Evolutionary conservation across 2,329 filamentous ascomycete genomes (phyloP).

Genomic region (Penicillium palitans): DNA sequence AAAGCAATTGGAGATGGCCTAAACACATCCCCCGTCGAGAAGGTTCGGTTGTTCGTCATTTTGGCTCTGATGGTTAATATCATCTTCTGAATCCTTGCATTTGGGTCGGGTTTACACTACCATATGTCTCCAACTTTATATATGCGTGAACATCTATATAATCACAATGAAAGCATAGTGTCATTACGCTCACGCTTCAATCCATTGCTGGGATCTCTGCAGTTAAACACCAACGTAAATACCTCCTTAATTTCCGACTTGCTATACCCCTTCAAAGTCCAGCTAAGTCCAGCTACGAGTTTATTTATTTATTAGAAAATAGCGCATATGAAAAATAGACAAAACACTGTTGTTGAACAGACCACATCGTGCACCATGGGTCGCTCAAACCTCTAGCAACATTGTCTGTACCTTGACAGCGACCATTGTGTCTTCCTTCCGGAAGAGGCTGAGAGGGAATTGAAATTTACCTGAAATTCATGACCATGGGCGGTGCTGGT

Average conservation of each 20-base stretch:
- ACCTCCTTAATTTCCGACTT: neutral
- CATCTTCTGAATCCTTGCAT: neutral
- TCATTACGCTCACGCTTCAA: neutral
- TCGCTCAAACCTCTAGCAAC: neutral
- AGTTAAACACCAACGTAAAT: neutral
- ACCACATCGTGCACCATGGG: neutral
- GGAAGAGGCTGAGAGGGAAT: too few relatives aligned
- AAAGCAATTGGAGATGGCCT: neutral
- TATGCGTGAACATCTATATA: neutral
- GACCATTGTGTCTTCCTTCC: neutral
- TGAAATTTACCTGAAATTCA: neutral
- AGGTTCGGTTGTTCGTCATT: neutral
- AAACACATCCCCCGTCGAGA: neutral
- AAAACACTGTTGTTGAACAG: neutral
- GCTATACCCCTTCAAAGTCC: too few relatives aligned
- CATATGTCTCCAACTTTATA: neutral
- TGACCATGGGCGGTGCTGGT: neutral
- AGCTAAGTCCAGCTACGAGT: too few relatives aligned
- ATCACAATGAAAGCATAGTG: neutral
- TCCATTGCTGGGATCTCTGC: neutral
- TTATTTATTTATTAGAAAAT: neutral
- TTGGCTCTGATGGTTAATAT: neutral
- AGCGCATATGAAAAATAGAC: neutral
- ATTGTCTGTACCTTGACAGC: neutral
- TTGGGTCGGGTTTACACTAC: too few relatives aligned